Evolutionary conservation across 2,329 filamentous ascomycete species (phyloP), one percentile per base, ranked within the genome.

Genomic region (Exserohilum turcica): DNA sequence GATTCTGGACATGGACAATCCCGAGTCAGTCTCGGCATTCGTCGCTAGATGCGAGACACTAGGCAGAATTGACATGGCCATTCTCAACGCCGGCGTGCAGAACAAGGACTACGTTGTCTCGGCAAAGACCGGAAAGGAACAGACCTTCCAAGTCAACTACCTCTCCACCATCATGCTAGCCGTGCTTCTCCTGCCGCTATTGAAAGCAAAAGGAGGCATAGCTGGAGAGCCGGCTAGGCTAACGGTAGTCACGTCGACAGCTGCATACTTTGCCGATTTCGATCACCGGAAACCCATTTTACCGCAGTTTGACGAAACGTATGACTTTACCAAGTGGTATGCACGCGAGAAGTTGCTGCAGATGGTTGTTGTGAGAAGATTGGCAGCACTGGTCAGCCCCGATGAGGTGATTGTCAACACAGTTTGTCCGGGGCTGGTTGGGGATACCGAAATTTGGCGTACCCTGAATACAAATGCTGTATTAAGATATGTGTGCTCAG

Each of bases 61-160:
- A 3, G 29, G 38, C 5, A 43, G 45, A 3, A 33, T 71, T 6
- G 58, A 71, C 28, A 61, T 66, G 0, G 68, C 60, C 4, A 70
- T 77, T 24, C 56, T 77, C 4, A 77, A 76, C n/a, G 74, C 73
- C 4, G 75, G 74, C 0, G 16, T 74, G 35, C 27, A 32, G 13
- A 39, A 45, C 1, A 0, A 40, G 36, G 45, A 31, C n/a, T 5
- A 9, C 5, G 35, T 42, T 3, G 67, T 58, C 43, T 39, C 48
- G 1, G 4, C 7, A 16, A 24, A 56, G 58, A 67, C 33, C 59
- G 65, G 66, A 7, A 68, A 69, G 48, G 72, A 76, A 45, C 49
- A 57, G 45, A 79, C 73, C 0, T 57, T 86, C 12, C 82, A 86
- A 64, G 79, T 85, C 49, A 85, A 86, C 61, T 75, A 79, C 3